These are phyloP conservation scores for Phylloporus sp. DNA, from an alignment of 1,284 basidiomycete species.

Conservation along the genomic window DNA sequence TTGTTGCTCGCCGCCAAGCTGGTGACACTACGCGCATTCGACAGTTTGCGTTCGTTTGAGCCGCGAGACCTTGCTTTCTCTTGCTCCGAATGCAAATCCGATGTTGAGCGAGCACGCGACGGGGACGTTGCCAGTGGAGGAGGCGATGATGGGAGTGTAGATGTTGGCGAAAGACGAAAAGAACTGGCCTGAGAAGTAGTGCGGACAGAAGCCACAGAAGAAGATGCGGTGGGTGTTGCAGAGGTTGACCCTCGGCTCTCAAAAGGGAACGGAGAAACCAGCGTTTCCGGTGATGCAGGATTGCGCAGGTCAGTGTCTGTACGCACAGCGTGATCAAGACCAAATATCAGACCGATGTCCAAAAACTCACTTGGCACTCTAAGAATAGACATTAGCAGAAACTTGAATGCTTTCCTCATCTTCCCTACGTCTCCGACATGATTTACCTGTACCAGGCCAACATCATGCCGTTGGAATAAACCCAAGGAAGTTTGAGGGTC, in stretches of 20 bases:
- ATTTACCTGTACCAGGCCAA: conserved; percentile 72
- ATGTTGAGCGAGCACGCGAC: conserved; percentile 56
- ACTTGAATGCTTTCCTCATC: conserved; percentile 69
- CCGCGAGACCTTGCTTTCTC: conserved; percentile 45
- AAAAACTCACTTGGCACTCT: conserved; percentile 54
- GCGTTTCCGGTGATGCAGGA: conserved; percentile 69
- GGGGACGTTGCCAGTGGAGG: conserved; percentile 47
- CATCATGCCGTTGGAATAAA: conserved; percentile 57
- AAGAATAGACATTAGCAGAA: conserved; percentile 62
- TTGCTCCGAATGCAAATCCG: conserved; percentile 55
- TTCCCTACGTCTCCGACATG: conserved; percentile 54
- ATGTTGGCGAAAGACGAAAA: conserved; percentile 36
- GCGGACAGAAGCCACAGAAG: conserved; percentile 39
- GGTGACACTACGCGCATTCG: conserved; percentile 35
- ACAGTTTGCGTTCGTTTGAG: conserved; percentile 36
- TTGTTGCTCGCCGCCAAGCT: conserved; percentile 29
- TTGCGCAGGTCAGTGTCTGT: conserved; percentile 56
- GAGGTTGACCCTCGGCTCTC: conserved; percentile 44
- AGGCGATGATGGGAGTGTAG: conserved; percentile 38
- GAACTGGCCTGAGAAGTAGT: conserved; percentile 35
- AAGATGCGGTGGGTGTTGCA: conserved; percentile 54
- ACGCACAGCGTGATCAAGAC: conserved; percentile 9
- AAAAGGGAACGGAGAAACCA: conserved; percentile 56
- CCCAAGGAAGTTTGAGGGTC: conserved; percentile 55
- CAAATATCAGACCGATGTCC: conserved; percentile 4